Conservation (phyloP, 306 rosid species). For the Fagus sylvatica region DNA sequence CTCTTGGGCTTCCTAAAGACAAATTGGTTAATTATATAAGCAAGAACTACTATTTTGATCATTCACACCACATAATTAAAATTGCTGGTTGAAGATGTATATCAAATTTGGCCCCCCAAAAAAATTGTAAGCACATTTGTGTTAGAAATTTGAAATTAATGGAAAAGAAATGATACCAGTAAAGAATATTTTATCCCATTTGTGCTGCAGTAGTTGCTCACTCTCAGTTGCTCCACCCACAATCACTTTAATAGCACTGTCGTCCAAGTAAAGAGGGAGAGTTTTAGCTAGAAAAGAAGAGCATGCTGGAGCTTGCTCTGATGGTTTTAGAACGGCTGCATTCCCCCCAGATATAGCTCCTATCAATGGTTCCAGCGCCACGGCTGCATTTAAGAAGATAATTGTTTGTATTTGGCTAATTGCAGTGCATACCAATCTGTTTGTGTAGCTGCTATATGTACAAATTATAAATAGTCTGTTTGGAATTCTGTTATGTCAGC, state of each 20-base stretch:
- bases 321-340: slow-evolving; percentile 63
- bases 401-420: background rate
- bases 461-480: background rate
- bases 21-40: background rate
- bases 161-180: slow-evolving; percentile 58
- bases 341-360: slow-evolving; percentile 97
- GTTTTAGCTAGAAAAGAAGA: slow-evolving; percentile 65
- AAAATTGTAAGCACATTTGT: too few species aligned
- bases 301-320: slow-evolving; percentile 73
- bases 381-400: slow-evolving; percentile 41
- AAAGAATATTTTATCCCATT: slow-evolving; percentile 92
- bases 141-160: too few species aligned
- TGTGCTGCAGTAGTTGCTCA: slow-evolving; percentile 54
- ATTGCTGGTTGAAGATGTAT: background rate
- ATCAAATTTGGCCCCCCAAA: background rate
- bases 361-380: slow-evolving; percentile 80
- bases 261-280: slow-evolving; percentile 73
- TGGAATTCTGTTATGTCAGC: background rate
- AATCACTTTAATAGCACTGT: slow-evolving; percentile 61
- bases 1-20: slow-evolving; percentile 69
- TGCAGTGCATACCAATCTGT: background rate
- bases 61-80: background rate
- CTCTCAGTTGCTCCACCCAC: slow-evolving; percentile 63
- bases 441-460: background rate
- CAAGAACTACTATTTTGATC: background rate